These are phyloP conservation scores for Sechiopsis laciniata DNA, from an alignment of 306 rosid species.

Conservation along the genomic window DNA sequence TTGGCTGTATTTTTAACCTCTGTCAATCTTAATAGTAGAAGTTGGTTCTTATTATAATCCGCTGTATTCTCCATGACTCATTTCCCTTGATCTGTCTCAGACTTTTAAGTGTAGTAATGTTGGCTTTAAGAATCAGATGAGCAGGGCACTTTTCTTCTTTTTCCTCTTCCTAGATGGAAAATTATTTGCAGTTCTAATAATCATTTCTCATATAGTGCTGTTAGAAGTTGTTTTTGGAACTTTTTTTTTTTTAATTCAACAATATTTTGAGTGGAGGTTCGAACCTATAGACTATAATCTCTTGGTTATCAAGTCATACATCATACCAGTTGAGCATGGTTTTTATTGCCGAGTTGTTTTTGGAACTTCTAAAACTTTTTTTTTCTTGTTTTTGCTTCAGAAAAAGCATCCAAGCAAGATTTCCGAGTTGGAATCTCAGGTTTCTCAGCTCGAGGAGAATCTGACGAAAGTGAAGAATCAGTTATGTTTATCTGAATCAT, in stretches of 20 bases:
- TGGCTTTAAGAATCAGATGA: not conserved
- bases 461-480: conserved; percentile 54
- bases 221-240: not conserved
- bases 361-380: not conserved
- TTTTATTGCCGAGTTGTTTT: not conserved
- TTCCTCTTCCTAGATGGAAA: conserved; percentile 5
- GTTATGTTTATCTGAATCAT: conserved; percentile 55
- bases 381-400: conserved; percentile 35
- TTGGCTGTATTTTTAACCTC: not conserved
- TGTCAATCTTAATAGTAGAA: not conserved
- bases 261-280: too few relatives aligned
- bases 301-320: too few relatives aligned
- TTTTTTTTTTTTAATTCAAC: too few relatives aligned
- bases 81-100: not conserved
- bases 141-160: not conserved
- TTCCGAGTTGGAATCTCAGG: conserved; percentile 80
- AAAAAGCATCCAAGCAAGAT: conserved; percentile 75
- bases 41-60: not conserved
- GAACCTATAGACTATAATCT: too few relatives aligned
- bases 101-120: not conserved
- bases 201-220: not conserved
- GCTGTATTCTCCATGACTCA: not conserved
- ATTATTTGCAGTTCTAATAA: not conserved
- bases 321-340: too few relatives aligned
- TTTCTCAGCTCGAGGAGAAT: conserved; percentile 69